Evolutionary conservation across 2,329 filamentous ascomycete species (phyloP).

Genomic region (Alternaria sp.): DNA sequence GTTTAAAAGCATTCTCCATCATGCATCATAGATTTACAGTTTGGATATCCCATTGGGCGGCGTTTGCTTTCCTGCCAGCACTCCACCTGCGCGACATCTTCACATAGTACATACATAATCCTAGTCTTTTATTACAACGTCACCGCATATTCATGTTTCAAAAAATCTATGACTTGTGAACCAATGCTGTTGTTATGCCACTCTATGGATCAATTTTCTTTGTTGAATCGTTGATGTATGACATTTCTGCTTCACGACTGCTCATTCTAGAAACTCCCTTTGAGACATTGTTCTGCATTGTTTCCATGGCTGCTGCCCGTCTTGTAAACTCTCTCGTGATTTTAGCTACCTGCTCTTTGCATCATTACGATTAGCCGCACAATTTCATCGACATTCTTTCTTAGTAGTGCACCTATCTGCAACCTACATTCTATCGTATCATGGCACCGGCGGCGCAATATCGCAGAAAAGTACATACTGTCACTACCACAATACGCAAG

Average conservation of each 20-base stretch:
- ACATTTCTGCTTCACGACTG: conserved; percentile 3
- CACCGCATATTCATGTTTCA: background rate
- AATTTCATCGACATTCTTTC: background rate
- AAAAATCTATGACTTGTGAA: background rate
- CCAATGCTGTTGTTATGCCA: background rate
- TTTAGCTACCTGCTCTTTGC: background rate
- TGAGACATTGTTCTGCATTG: conserved; percentile 4
- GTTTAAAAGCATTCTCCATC: background rate
- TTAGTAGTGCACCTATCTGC: background rate
- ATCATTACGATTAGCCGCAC: background rate
- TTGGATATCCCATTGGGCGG: conserved; percentile 25
- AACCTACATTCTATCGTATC: background rate
- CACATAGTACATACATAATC: conserved; percentile 5
- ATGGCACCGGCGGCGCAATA: background rate
- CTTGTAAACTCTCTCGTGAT: background rate
- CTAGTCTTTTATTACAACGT: background rate
- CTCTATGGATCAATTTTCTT: background rate
- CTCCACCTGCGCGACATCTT: background rate
- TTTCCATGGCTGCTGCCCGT: background rate
- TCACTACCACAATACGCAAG: background rate
- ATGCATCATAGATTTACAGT: conserved; percentile 8
- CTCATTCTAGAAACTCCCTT: conserved; percentile 1
- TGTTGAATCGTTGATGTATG: conserved; percentile 1
- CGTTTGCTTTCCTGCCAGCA: conserved; percentile 18
- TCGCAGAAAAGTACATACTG: background rate